Conservation (phyloP, 1,284 basidiomycete genomes). For the Fomes fomentarius region DNA sequence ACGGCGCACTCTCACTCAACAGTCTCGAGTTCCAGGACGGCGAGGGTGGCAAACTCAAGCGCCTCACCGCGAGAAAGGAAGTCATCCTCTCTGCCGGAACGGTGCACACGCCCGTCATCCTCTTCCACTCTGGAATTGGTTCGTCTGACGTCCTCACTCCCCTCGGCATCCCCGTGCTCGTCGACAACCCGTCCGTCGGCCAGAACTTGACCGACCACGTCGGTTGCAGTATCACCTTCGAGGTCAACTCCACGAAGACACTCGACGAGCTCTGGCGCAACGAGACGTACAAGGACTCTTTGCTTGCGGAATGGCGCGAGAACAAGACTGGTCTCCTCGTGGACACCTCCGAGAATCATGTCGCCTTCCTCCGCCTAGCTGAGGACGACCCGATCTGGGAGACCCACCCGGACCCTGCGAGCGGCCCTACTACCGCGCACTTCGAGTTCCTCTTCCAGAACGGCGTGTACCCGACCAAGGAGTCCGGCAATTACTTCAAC, state of each 20-base stretch:
- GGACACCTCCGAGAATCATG: slow-evolving; percentile 15
- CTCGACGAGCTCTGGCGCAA: slow-evolving; percentile 28
- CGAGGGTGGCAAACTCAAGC: not conserved
- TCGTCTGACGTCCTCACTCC: slow-evolving; percentile 15
- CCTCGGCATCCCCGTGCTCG: slow-evolving; percentile 20
- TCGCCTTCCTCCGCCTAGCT: slow-evolving; percentile 27
- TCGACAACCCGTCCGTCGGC: slow-evolving; percentile 25
- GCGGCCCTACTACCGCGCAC: slow-evolving; percentile 27
- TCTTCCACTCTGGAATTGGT: slow-evolving; percentile 31
- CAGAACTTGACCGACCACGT: slow-evolving; percentile 37
- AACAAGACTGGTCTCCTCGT: slow-evolving; percentile 18
- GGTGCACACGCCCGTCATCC: slow-evolving; percentile 28
- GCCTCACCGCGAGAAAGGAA: slow-evolving; percentile 26
- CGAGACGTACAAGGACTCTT: slow-evolving; percentile 22
- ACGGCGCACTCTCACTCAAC: not conserved
- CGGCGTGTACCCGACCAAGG: not conserved
- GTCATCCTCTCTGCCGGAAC: slow-evolving; percentile 34
- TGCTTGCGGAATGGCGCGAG: slow-evolving; percentile 32
- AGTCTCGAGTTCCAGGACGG: slow-evolving; percentile 2
- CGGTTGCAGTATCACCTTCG: slow-evolving; percentile 31
- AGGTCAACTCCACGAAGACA: slow-evolving; percentile 32
- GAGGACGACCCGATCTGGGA: slow-evolving; percentile 5
- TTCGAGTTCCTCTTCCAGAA: slow-evolving; percentile 18
- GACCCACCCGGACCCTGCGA: slow-evolving; percentile 23
- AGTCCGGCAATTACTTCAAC: slow-evolving; percentile 28